A percentile compares a stretch with the other conserved stretches of the same genome.
Conservation (phyloP, 371 early-diverging fungal genomes). For the Haplosporangium sp. region DNA sequence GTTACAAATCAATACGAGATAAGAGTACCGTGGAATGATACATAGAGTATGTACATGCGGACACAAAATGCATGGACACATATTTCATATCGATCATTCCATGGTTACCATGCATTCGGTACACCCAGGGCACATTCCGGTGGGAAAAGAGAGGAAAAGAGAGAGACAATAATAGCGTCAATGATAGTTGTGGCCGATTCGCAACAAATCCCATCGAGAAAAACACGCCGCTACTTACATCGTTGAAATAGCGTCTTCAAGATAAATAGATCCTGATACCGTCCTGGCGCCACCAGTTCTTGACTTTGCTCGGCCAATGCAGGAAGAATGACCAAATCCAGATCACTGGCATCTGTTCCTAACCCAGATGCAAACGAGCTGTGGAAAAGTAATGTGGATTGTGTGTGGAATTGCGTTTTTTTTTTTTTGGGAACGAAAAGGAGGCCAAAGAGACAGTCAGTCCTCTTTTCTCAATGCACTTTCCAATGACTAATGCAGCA, state of each 20-base stretch:
- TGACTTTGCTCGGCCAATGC: slow-evolving; percentile 45
- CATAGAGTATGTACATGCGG: neutral
- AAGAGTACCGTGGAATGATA: too few relatives aligned
- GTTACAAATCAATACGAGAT: too few relatives aligned
- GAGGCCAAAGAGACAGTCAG: slow-evolving; percentile 12
- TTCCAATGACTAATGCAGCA: neutral
- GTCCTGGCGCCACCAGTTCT: slow-evolving; percentile 19
- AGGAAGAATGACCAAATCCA: slow-evolving; percentile 48
- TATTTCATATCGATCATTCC: neutral
- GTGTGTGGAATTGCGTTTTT: too few relatives aligned
- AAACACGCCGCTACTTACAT: slow-evolving; percentile 24
- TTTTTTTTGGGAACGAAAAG: neutral
- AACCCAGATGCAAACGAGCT: slow-evolving; percentile 54
- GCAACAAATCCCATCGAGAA: neutral
- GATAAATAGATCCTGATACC: slow-evolving; percentile 47
- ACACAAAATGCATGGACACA: neutral
- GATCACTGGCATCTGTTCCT: slow-evolving; percentile 44
- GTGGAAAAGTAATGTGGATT: neutral
- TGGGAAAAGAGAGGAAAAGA: slow-evolving; percentile 1
- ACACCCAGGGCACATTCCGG: too few relatives aligned
- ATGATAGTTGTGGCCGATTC: neutral
- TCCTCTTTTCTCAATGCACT: slow-evolving; percentile 1
- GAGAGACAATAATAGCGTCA: slow-evolving; percentile 3
- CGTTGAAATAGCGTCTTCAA: slow-evolving; percentile 51
- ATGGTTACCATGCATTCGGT: neutral